These are phyloP conservation scores for Aureobasidium sp. DNA, from an alignment of 2,329 filamentous ascomycete species.

Conservation along the genomic window DNA sequence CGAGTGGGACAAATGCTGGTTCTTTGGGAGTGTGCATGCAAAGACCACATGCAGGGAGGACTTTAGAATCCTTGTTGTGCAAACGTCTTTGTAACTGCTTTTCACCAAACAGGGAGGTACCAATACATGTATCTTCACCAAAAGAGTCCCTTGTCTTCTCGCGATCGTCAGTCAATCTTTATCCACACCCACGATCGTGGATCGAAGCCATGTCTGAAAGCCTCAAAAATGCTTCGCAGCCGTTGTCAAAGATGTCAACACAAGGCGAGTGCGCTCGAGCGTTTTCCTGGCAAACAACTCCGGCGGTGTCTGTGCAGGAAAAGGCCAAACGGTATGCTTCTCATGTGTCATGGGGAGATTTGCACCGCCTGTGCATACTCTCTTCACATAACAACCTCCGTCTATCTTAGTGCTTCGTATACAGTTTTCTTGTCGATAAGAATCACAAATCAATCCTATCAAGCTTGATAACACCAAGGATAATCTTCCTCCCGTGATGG, in stretches of 20 bases:
- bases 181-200: not conserved
- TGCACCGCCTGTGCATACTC: slow-evolving; percentile 14
- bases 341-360: slow-evolving; percentile 14
- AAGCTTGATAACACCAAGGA: not conserved
- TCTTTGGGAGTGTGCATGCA: not conserved
- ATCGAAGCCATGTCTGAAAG: not conserved
- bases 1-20: not conserved
- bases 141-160: not conserved
- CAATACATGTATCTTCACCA: not conserved
- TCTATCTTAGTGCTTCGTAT: not conserved
- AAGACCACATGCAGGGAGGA: slow-evolving; percentile 13
- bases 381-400: not conserved
- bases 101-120: slow-evolving; percentile 6
- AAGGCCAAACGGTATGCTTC: not conserved
- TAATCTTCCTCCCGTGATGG: not conserved
- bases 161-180: not conserved
- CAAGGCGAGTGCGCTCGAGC: not conserved
- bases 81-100: not conserved
- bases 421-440: slow-evolving; percentile 12
- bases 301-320: not conserved
- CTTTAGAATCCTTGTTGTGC: slow-evolving; percentile 3
- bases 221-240: not conserved
- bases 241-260: slow-evolving; percentile 1
- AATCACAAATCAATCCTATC: slow-evolving; percentile 10
- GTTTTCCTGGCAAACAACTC: not conserved